Conservation (phyloP, 805 yeast species). For the Ogataea paraovalis region DNA sequence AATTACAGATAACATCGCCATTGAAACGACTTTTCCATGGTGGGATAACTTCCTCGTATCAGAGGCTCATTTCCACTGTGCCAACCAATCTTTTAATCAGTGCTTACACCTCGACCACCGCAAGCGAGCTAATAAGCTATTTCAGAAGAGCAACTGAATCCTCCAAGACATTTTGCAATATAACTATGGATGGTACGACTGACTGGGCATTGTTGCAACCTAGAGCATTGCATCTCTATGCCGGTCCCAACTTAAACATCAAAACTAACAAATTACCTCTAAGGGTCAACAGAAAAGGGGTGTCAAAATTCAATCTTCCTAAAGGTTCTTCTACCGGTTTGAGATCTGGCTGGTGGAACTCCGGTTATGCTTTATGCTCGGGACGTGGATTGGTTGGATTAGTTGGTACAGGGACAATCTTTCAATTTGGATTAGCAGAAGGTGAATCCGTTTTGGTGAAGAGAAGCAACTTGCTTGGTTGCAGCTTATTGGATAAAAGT, state of each 20-base stretch:
- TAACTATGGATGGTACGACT: slow-evolving; percentile 51
- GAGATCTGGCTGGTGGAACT: slow-evolving; percentile 3
- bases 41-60: slow-evolving; percentile 41
- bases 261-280: slow-evolving; percentile 37
- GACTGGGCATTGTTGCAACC: slow-evolving; percentile 61
- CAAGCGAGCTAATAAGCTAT: slow-evolving; percentile 4
- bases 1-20: slow-evolving; percentile 34
- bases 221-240: slow-evolving; percentile 44
- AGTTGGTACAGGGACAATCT: slow-evolving; percentile 52
- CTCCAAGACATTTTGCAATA: slow-evolving; percentile 38
- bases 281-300: slow-evolving; percentile 32
- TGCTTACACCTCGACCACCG: slow-evolving; percentile 25
- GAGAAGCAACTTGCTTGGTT: slow-evolving; percentile 43
- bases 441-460: slow-evolving; percentile 48
- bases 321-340: slow-evolving; percentile 39
- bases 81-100: slow-evolving; percentile 43
- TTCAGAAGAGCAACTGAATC: slow-evolving; percentile 9
- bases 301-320: slow-evolving; percentile 22
- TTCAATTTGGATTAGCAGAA: slow-evolving; percentile 40
- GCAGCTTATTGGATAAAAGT: slow-evolving; percentile 45
- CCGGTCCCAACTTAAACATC: slow-evolving; percentile 49
- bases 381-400: slow-evolving; percentile 58
- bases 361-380: slow-evolving; percentile 45
- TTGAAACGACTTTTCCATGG: slow-evolving; percentile 43
- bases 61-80: slow-evolving; percentile 43